These are phyloP conservation scores for Zoysia pacifica DNA, from an alignment of 176 grass and related monocot species.

Conservation along the genomic window DNA sequence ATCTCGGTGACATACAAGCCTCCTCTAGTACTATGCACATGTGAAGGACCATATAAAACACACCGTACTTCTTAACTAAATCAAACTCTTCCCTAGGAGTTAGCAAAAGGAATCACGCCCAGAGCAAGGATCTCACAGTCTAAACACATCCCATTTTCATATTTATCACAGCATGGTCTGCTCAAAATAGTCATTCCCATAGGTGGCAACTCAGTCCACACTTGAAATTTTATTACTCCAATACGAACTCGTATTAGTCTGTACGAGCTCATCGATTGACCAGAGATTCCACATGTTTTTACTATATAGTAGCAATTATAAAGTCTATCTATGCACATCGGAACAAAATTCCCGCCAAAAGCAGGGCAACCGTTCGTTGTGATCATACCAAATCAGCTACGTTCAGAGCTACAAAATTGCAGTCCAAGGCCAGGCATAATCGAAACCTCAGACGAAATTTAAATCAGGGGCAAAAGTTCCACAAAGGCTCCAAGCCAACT, in stretches of 20 bases:
- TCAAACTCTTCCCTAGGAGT: background rate
- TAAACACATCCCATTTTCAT: background rate
- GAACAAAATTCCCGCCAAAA: conserved; percentile 10
- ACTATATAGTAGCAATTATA: background rate
- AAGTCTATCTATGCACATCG: background rate
- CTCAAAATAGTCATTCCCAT: conserved; percentile 1
- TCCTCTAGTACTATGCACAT: background rate
- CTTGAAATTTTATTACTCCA: background rate
- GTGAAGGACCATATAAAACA: background rate
- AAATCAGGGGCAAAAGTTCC: background rate
- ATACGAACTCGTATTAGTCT: background rate
- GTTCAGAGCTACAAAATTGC: background rate
- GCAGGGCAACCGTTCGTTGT: background rate
- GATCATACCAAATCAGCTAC: background rate
- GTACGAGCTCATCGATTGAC: background rate
- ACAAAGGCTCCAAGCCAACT: background rate
- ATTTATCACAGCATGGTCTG: background rate
- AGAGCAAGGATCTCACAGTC: background rate
- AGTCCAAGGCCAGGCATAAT: background rate
- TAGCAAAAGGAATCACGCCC: background rate
- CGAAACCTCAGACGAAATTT: background rate
- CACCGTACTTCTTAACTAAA: background rate
- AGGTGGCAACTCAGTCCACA: background rate
- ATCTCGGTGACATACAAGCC: background rate
- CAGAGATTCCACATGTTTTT: background rate